These are phyloP conservation scores for Neopestalotiopsis sp. DNA, from an alignment of 2,329 filamentous ascomycete species.

Conservation along the genomic window DNA sequence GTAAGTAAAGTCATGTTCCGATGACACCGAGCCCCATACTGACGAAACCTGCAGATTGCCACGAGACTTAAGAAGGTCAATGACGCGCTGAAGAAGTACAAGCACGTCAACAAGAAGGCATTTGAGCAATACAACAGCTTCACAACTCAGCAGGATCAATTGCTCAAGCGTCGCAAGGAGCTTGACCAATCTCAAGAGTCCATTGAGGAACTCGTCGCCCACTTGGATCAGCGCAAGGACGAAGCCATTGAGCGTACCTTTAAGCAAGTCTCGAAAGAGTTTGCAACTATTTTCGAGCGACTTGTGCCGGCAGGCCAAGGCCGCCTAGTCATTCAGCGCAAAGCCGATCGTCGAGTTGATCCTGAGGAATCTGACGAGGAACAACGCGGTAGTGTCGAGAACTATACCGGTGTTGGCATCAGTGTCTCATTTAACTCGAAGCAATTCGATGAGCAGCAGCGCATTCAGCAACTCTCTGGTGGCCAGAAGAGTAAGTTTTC, in stretches of 20 bases:
- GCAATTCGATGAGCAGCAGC: slow-evolving; percentile 92
- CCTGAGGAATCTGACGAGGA: slow-evolving; percentile 73
- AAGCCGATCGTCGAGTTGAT: slow-evolving; percentile 73
- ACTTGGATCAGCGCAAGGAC: slow-evolving; percentile 94
- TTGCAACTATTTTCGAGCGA: slow-evolving; percentile 90
- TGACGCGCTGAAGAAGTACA: slow-evolving; percentile 92
- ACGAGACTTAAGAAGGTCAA: slow-evolving; percentile 86
- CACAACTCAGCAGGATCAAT: slow-evolving; percentile 85
- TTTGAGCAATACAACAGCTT: slow-evolving; percentile 99
- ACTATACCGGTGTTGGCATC: slow-evolving; percentile 95
- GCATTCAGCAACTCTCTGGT: slow-evolving; percentile 95
- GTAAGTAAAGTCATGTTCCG: slow-evolving; percentile 51
- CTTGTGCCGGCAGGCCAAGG: slow-evolving; percentile 94
- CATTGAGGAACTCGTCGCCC: slow-evolving; percentile 90
- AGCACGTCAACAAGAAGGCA: slow-evolving; percentile 98
- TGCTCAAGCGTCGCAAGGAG: slow-evolving; percentile 84
- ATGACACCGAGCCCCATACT: not conserved
- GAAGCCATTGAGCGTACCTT: slow-evolving; percentile 98
- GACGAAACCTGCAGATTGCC: slow-evolving; percentile 51
- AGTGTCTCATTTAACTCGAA: slow-evolving; percentile 99
- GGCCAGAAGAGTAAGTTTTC: slow-evolving; percentile 88
- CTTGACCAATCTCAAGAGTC: slow-evolving; percentile 84
- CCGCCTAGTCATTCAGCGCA: slow-evolving; percentile 88
- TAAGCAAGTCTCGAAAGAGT: slow-evolving; percentile 95
- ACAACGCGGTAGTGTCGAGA: slow-evolving; percentile 78